Percentiles rank a stretch among this genome's conserved stretches.
These are phyloP conservation scores for Chrysosphaeria jannelii DNA, from an alignment of 2,329 filamentous ascomycete genomes.

Conservation along the genomic window DNA sequence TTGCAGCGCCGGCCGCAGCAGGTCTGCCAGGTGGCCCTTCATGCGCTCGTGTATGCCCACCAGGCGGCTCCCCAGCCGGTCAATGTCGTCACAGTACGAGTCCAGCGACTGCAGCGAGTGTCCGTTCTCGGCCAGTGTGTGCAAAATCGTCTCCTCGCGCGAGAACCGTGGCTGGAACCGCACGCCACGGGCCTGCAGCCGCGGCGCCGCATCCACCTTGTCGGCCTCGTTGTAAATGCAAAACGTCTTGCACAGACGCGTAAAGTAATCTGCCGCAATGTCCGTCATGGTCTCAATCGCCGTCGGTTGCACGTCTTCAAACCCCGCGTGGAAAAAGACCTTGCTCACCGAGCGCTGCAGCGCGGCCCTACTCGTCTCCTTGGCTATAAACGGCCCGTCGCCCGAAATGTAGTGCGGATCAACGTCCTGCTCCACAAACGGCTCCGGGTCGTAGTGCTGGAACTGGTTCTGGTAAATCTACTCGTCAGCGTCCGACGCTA, in stretches of 20 bases:
- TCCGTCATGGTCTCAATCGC: slow-evolving; percentile 76
- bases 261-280: slow-evolving; percentile 67
- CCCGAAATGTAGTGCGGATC: slow-evolving; percentile 74
- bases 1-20: slow-evolving; percentile 64
- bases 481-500: too few relatives aligned
- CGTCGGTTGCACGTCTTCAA: slow-evolving; percentile 89
- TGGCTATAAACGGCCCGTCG: slow-evolving; percentile 63
- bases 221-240: slow-evolving; percentile 62
- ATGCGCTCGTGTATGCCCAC: slow-evolving; percentile 74
- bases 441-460: slow-evolving; percentile 75
- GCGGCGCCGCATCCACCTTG: slow-evolving; percentile 27
- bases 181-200: slow-evolving; percentile 11
- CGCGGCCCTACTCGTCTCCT: slow-evolving; percentile 52
- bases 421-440: slow-evolving; percentile 64
- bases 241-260: slow-evolving; percentile 51
- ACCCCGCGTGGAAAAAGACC: slow-evolving; percentile 84
- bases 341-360: slow-evolving; percentile 79
- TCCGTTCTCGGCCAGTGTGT: slow-evolving; percentile 61
- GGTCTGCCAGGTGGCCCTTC: slow-evolving; percentile 74
- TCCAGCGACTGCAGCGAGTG: slow-evolving; percentile 59
- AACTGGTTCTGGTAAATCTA: slow-evolving; percentile 96
- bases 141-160: slow-evolving; percentile 60
- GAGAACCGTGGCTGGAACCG: slow-evolving; percentile 36
- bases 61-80: slow-evolving; percentile 53
- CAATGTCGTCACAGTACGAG: slow-evolving; percentile 75